Base-by-base conservation (phyloP, 2,329 filamentous ascomycete genomes). In the Apiospora malaysiana region DNA sequence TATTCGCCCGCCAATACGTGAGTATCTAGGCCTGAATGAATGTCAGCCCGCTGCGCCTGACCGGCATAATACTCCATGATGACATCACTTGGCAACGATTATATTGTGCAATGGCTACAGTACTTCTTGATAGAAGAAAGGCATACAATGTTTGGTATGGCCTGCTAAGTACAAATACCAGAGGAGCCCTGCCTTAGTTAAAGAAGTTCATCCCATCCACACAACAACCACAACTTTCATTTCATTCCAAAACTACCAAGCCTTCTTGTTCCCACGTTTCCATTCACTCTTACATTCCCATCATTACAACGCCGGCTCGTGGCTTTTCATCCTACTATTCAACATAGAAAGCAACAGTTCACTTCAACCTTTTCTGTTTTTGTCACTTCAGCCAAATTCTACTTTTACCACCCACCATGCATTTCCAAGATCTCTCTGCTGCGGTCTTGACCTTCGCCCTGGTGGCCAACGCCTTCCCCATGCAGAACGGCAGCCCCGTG, bases 151-250 rank as follows among this genome's bases (percentile, higher is more conserved):
- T 18, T 32, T 32, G 18, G 25, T 12, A 16, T 45, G 42, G 16
- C 14, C 12, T n/a, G 9, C 18, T 18, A 63, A 63, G 56, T 63
- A 63, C 40, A 63, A 63, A 40, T 18, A 40, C 21, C 40, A 63
- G 18, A 40, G 18, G 2, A n/a, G 18, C 32, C 10, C 9, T 18
- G 6, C 27, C 56, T 63, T 40, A 40, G 3, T 3, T 23, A 6
- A 12, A n/a, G 32, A 40, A 63, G 32, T 63, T 63, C 56, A 63
- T 63, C 56, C 40, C 56, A 63, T 40, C 56, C 56, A 21, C 56
- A 40, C 56, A 40, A n/a, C 56, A 63, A 40, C 40, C 56, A 63
- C 32, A n/a, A 12, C 21, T 6, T 40, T 45, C 42, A 45, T 45
- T 45, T 47, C 18, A 47, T n/a, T 47, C 14, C 56, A 63, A 63